Evolutionary conservation across 805 yeast genomes (phyloP), one percentile per base, ranked within the genome.

Genomic region (Spencermartinsiella europaea): DNA sequence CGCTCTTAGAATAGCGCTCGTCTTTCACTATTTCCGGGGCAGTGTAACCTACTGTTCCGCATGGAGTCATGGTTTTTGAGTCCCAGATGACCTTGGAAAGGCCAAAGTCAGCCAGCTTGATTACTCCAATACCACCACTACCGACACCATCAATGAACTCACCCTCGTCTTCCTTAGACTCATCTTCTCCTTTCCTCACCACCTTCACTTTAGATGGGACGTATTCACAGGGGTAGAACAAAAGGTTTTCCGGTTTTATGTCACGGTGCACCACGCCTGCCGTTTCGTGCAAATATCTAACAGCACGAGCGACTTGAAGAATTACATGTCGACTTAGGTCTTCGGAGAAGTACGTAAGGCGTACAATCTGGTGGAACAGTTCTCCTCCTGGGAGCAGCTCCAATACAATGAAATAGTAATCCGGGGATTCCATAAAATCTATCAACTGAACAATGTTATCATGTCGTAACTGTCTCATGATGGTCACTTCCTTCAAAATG

Each of bases 21-120:
- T 93, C 98, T 54, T 84, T 81, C 35, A 93, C 98, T 56, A 93
- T 91, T 66, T 93, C 99, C 0, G 99, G 99, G 0, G 99, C 99
- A 2, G 98, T 91, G 61, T 93, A 93, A 2, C 98, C 98, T 15
- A 93, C 96, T 0, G 99, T 93, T 43, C 99, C 99, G 68, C 99
- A 93, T 0, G 99, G 99, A 0, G 99, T 93, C 74, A 88, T 87
- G 19, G 97, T 86, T 57, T 85, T 85, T 41, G 82, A 77, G 59
- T 84, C 86, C 81, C 89, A 84, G 27, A 91, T 80, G 61, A 89
- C 86, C 66, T 93, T 93, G 2, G 96, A 87, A 16, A 93, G 70
- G 0, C 99, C 99, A 67, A 93, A 93, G 66, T 93, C 99, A 1
- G 98, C 98, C 44, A 93, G 71, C 64, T 91, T 91, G 28, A 93